Evolutionary conservation across 2,329 filamentous ascomycete genomes (phyloP).

Genomic region (Stemphylium lycopersici): DNA sequence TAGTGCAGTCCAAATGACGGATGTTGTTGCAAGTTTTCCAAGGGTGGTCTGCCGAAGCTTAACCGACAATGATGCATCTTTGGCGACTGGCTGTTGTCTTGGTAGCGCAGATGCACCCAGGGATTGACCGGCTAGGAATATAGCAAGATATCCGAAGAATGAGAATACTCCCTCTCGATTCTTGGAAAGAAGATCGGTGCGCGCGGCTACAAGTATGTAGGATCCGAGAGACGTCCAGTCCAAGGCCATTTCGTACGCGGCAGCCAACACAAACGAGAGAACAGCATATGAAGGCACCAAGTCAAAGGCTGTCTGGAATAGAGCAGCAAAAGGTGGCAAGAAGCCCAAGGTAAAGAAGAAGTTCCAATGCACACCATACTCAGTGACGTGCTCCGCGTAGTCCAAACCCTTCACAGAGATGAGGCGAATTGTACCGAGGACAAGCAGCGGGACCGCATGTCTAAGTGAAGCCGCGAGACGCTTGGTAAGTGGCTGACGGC

Average conservation of each 20-base stretch:
- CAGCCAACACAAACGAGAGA: conserved; percentile 71
- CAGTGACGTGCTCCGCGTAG: conserved; percentile 95
- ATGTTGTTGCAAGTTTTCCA: conserved; percentile 68
- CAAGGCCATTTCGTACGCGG: conserved; percentile 75
- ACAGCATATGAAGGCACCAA: conserved; percentile 77
- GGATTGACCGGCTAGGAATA: conserved; percentile 89
- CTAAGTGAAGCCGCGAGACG: conserved; percentile 72
- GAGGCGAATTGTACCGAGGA: conserved; percentile 79
- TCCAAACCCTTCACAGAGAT: conserved; percentile 92
- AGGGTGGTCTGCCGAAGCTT: conserved; percentile 64
- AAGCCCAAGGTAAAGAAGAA: conserved; percentile 97
- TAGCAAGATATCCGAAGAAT: conserved; percentile 90
- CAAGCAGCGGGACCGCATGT: conserved; percentile 81
- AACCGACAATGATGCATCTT: conserved; percentile 51
- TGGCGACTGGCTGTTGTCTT: conserved; percentile 52
- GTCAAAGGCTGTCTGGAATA: conserved; percentile 75
- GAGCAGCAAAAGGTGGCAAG: conserved; percentile 84
- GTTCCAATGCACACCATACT: conserved; percentile 99
- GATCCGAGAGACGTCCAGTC: conserved; percentile 76
- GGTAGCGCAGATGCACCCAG: conserved; percentile 82
- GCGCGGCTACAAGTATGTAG: conserved; percentile 82
- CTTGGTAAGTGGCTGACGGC: conserved; percentile 56
- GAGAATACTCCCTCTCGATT: conserved; percentile 97
- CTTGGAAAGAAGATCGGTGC: conserved; percentile 79
- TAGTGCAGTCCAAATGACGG: conserved; percentile 70